Evolutionary conservation across 139 green algal species (phyloP).

Genomic region (Pleodorina starrii): DNA sequence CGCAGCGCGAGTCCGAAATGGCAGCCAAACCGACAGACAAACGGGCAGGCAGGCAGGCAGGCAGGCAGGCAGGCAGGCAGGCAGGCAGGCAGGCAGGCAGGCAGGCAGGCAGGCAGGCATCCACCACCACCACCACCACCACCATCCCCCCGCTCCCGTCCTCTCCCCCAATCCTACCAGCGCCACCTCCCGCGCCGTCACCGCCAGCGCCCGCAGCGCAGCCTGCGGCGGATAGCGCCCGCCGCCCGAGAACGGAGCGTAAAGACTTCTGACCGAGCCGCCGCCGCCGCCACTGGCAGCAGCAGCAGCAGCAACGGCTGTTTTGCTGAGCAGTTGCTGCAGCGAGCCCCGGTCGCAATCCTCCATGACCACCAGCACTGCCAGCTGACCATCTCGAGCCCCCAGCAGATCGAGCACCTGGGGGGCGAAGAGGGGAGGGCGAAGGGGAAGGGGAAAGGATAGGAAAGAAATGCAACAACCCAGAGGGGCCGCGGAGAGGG

Average conservation of each 20-base stretch:
- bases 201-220: constrained; percentile 29
- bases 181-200: constrained; percentile 31
- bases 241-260: constrained; percentile 21
- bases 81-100: too few species aligned
- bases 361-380: constrained; percentile 43
- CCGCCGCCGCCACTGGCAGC: neutral
- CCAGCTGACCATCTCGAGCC: constrained; percentile 34
- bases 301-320: neutral
- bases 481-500: too few species aligned
- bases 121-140: too few species aligned
- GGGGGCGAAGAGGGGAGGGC: neutral
- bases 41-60: too few species aligned
- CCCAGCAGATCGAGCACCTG: constrained; percentile 26
- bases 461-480: too few species aligned
- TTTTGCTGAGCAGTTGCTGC: constrained; percentile 38
- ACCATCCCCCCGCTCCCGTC: neutral
- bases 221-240: neutral
- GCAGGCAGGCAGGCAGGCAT: too few species aligned
- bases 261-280: neutral
- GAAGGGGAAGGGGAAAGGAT: too few species aligned
- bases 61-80: too few species aligned
- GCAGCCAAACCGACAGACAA: too few species aligned
- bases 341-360: constrained; percentile 42
- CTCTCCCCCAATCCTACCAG: constrained; percentile 1
- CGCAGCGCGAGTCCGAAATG: too few species aligned